Evolutionary conservation across 73 alveolate species (phyloP).

Genomic region (Paramecium bursaria): DNA sequence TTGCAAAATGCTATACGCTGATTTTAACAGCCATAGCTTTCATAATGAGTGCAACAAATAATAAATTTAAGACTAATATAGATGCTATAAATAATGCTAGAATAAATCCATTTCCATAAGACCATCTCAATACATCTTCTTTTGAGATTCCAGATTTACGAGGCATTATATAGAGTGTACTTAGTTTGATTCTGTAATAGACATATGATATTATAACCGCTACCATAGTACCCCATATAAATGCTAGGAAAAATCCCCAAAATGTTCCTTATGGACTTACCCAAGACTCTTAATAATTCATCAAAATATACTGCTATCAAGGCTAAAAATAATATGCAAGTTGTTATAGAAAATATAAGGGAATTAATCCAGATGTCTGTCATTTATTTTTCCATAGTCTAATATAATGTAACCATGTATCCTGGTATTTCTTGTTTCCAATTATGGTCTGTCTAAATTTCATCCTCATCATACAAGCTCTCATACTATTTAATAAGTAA

Average conservation of each 20-base stretch:
- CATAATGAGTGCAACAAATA: conserved; percentile 31
- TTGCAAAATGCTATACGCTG: conserved; percentile 13
- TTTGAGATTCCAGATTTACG: neutral
- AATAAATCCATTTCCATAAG: conserved; percentile 48
- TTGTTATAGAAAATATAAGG: conserved; percentile 22
- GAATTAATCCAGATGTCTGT: conserved; percentile 12
- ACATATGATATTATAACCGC: conserved; percentile 12
- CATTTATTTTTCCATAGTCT: neutral
- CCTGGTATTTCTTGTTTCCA: conserved; percentile 57
- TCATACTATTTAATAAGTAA: neutral
- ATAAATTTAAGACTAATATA: conserved; percentile 2
- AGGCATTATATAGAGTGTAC: conserved; percentile 42
- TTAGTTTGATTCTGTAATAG: conserved; percentile 6
- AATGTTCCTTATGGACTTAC: conserved; percentile 46
- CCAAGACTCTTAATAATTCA: conserved; percentile 40
- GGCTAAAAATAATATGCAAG: conserved; percentile 2
- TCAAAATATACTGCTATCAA: conserved; percentile 35
- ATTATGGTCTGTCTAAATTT: conserved; percentile 20
- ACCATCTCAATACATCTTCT: conserved; percentile 48
- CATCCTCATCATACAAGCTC: conserved; percentile 42
- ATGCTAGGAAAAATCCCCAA: conserved; percentile 48
- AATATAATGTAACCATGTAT: conserved; percentile 23
- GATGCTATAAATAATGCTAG: conserved; percentile 22
- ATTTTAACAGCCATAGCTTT: conserved; percentile 32
- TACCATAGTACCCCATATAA: conserved; percentile 41